Evolutionary conservation across 2,329 filamentous ascomycete species (phyloP), one percentile per base, ranked within the genome.

Genomic region (Aureobasidium mangrovei): DNA sequence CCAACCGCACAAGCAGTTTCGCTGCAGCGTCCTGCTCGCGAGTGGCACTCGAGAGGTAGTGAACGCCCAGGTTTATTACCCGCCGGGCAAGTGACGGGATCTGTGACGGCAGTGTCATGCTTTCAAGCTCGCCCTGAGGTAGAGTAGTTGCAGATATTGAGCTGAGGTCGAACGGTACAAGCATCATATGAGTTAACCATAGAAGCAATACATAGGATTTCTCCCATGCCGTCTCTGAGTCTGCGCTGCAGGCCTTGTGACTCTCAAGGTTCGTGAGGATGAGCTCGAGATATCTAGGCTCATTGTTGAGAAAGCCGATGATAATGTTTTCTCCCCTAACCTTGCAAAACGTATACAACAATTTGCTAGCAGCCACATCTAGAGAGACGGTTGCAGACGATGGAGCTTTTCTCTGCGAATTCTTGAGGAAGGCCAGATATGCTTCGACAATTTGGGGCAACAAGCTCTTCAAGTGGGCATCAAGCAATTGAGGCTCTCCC

Each of bases 261-360:
- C 78, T 75, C 64, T 94, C 88, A 40, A 95, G 81, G 12, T 85
- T 84, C 1, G 78, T 77, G 7, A 96, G 76, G 57, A 98, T 77
- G 0, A 85, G 78, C 66, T 95, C 91, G 10, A 98, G 79, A 64
- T 91, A 85, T 63, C 80, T 85, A 1, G 90, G 85, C 68, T 97
- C 93, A 60, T 93, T 95, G 66, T 87, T 91, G 60, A 98, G 75
- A 65, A 97, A 96, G 40, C 88, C 82, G 51, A 90, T 83, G 61
- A 98, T 85, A 49, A 98, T 85, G 69, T 97, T 97, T 66, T 93
- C 84, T 27, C 93, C 91, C 52, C 93, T 82, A 48, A 97, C 85
- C 71, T 98, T 98, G 77, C 90, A 96, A 57, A 98, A 85, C 0
- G 85, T 85, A 67, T 97, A 97, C 35, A 98, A 70, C 2, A 97